Base-by-base conservation (phyloP, 2,329 filamentous ascomycete genomes). In the Periconia digitata region DNA sequence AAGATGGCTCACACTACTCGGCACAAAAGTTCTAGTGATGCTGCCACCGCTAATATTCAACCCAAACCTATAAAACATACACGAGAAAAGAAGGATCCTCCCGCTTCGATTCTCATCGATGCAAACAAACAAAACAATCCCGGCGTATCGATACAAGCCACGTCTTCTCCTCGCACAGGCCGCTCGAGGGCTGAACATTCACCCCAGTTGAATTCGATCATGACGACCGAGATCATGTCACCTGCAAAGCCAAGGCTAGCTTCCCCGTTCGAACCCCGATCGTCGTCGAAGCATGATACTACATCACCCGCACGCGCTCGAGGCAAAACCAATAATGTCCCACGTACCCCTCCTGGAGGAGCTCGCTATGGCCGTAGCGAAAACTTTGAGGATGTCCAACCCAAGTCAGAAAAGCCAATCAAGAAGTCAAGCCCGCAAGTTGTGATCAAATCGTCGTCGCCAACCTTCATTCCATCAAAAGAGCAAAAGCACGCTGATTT, bases 1-100 rank as follows among this genome's bases (percentile, higher is more conserved):
- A 61, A 56, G 41, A 55, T 46, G 21, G 40, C 7, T 4, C 39
- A 47, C 42, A 50, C 41, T 22, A 10, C 27, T 32, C 27, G 10
- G n/a, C n/a, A 10, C 27, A 32, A 32, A 32, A 10, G 10, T 32
- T 32, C 27, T 15, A n/a, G n/a, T n/a, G 27, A 32, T 15, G 10
- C 27, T 10, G 27, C n/a, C 24, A 27, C 12, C 4, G 27, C 27
- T 10, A 32, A 4, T 32, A 32, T 15, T 15, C 10, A 10, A 10
- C 10, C 8, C 10, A 32, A 21, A 1, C 7, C 32, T 20, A 34
- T 16, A 15, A n/a, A 27, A 27, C 6, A 24, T 8, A 13, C 12
- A 15, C 8, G 21, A 6, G 12, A 27, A 27, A n/a, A n/a, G 6
- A 10, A 32, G n/a, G 27, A 32, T 13, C 27, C 27, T 12, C n/a